Base-by-base conservation (phyloP, 371 early-diverging fungal genomes). In the Conidiobolus coronatus region DNA sequence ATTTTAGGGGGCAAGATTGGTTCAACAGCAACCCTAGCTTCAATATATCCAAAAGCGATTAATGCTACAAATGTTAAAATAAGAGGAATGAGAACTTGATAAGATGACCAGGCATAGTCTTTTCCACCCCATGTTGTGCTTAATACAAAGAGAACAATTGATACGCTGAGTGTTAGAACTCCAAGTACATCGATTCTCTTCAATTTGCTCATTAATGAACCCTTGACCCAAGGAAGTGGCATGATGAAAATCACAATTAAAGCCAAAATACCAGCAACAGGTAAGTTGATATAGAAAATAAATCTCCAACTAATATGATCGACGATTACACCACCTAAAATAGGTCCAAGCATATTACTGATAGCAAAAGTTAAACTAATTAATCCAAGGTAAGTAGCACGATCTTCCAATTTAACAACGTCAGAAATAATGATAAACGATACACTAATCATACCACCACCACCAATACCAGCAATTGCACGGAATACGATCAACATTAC, bases 351-450 rank as follows among this genome's bases (percentile, higher is more conserved):
- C 1, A 74, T 74, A 41, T 69, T 70, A 0, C 78, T 70, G n/a
- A 77, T 41, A 24, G 56, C 59, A 55, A 62, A 71, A 37, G 57
- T 56, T 11, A 54, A 59, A 1, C 66, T 70, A 42, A 71, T 50
- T 17, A 66, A 52, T 11, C 67, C 65, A 14, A 65, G 60, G 55
- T 67, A 73, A 44, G 49, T 55, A 38, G 65, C 52, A 29, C 65
- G 54, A 38, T 65, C 62, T 33, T 59, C 49, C n/a, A 65, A 54
- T 5, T 60, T 57, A 33, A 66, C 65, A 36, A 70, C 23, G 43
- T 71, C 63, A 9, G 84, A 68, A 41, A 87, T 73, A 48, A 85
- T 74, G 47, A 87, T 79, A 45, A 78, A 66, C 15, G 70, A 66
- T 23, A 81, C 50, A 0, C 67, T 54, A 37, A 76, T 53, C n/a